Percentiles rank a stretch among this genome's conserved stretches.
These are phyloP conservation scores for Graphilbum sp. DNA, from an alignment of 2,329 filamentous ascomycete genomes.

Conservation along the genomic window DNA sequence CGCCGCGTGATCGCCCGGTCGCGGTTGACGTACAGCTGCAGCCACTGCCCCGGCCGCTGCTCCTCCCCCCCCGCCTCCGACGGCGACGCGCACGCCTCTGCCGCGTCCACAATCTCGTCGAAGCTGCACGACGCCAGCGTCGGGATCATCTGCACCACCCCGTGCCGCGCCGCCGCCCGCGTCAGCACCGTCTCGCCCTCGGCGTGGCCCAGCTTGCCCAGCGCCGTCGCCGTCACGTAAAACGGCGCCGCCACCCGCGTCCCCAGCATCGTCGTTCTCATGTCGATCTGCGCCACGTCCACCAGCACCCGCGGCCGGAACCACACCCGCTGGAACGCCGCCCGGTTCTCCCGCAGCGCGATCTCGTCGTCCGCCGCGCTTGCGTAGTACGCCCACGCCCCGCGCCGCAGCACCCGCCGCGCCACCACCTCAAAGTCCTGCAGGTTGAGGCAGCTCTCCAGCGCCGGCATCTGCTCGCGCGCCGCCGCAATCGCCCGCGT, in stretches of 20 bases:
- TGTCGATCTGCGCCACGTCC: conserved; percentile 76
- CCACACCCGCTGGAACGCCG: conserved; percentile 92
- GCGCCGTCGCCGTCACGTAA: conserved; percentile 89
- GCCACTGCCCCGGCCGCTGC: conserved; percentile 66
- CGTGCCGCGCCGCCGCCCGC: conserved; percentile 65
- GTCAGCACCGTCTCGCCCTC: conserved; percentile 92
- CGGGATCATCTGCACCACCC: conserved; percentile 96
- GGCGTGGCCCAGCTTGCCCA: conserved; percentile 85
- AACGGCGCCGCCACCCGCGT: conserved; percentile 73
- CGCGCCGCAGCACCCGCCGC: conserved; percentile 81
- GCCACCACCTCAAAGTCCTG: conserved; percentile 95
- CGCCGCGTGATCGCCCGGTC: conserved; percentile 77
- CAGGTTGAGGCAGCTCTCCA: conserved; percentile 84
- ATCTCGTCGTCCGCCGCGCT: conserved; percentile 84
- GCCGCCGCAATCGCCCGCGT: conserved; percentile 43
- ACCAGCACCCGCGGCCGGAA: conserved; percentile 82
- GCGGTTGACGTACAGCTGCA: conserved; percentile 96
- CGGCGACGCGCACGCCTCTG: too few relatives aligned
- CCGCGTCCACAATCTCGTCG: conserved; percentile 89
- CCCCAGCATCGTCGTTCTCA: conserved; percentile 86
- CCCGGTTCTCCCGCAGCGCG: conserved; percentile 89
- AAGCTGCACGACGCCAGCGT: conserved; percentile 94
- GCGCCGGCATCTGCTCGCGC: conserved; percentile 56
- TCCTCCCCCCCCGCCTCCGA: too few relatives aligned
- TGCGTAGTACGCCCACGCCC: conserved; percentile 95